These are phyloP conservation scores for Neurospora sp. DNA, from an alignment of 495 filamentous ascomycete genomes.

Conservation along the genomic window DNA sequence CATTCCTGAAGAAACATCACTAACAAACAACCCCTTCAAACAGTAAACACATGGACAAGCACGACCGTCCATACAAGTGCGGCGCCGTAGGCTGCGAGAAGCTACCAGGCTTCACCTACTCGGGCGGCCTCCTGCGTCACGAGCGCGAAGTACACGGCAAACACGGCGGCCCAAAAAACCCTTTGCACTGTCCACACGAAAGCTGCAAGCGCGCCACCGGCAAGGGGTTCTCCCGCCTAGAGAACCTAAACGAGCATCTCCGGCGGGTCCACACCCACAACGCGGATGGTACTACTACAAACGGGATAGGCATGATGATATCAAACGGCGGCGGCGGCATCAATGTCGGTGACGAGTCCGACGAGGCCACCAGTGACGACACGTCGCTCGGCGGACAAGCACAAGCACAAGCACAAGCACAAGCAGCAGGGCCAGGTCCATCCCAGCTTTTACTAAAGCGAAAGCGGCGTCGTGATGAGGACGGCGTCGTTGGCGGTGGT, in stretches of 20 bases:
- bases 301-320: not conserved
- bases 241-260: constrained; percentile 83
- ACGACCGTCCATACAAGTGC: constrained; percentile 85
- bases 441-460: not conserved
- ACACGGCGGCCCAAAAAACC: constrained; percentile 70
- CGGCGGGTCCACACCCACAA: constrained; percentile 60
- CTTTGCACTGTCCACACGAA: constrained; percentile 64
- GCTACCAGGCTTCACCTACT: constrained; percentile 87
- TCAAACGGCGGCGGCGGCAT: not conserved
- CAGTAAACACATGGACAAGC: constrained; percentile 96
- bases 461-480: not conserved
- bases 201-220: constrained; percentile 70
- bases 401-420: constrained; percentile 17
- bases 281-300: constrained; percentile 2
- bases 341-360: constrained; percentile 15
- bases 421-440: not conserved
- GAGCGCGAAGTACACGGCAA: constrained; percentile 85
- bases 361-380: constrained; percentile 24
- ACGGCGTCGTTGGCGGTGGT: constrained; percentile 10
- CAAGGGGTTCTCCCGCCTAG: constrained; percentile 73
- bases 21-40: constrained; percentile 6
- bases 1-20: not conserved
- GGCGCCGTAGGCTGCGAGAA: constrained; percentile 68
- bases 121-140: constrained; percentile 76
- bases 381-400: not conserved